Evolutionary conservation across 2,329 filamentous ascomycete species (phyloP).

Genomic region (Colletotrichum siamense): DNA sequence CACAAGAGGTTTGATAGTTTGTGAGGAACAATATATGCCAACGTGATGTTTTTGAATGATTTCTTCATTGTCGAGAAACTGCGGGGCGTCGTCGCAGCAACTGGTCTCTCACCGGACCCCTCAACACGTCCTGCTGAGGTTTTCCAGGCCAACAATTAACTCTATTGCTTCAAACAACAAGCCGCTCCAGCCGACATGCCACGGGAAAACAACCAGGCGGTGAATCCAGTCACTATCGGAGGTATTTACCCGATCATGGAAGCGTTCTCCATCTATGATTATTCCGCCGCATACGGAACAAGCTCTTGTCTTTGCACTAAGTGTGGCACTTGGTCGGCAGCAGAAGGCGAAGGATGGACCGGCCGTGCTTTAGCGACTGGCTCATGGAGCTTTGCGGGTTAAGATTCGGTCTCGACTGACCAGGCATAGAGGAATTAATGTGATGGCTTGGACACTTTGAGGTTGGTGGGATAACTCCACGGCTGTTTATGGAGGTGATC

Average conservation of each 20-base stretch:
- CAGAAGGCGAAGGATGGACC: not conserved
- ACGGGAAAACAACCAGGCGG: too few species aligned
- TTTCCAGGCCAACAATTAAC: too few species aligned
- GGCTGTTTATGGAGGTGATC: not conserved
- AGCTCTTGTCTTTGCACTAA: conserved; percentile 50
- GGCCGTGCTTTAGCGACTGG: not conserved
- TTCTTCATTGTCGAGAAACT: too few species aligned
- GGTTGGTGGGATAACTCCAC: not conserved
- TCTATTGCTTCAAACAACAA: too few species aligned
- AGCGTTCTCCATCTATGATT: conserved; percentile 44
- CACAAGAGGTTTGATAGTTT: too few species aligned
- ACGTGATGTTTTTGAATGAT: too few species aligned
- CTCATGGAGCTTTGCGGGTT: not conserved
- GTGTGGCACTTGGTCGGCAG: not conserved
- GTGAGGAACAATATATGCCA: too few species aligned
- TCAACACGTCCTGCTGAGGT: too few species aligned
- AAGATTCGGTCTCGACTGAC: not conserved
- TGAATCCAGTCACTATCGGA: not conserved
- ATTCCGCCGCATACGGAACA: conserved; percentile 48
- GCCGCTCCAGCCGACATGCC: too few species aligned
- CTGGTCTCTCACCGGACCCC: too few species aligned
- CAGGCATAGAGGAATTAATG: not conserved
- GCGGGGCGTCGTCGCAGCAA: too few species aligned
- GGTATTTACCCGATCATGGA: conserved; percentile 28
- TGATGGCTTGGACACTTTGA: not conserved